Base-by-base conservation (phyloP, 768 basidiomycete genomes). In the Tricholoma terreum region DNA sequence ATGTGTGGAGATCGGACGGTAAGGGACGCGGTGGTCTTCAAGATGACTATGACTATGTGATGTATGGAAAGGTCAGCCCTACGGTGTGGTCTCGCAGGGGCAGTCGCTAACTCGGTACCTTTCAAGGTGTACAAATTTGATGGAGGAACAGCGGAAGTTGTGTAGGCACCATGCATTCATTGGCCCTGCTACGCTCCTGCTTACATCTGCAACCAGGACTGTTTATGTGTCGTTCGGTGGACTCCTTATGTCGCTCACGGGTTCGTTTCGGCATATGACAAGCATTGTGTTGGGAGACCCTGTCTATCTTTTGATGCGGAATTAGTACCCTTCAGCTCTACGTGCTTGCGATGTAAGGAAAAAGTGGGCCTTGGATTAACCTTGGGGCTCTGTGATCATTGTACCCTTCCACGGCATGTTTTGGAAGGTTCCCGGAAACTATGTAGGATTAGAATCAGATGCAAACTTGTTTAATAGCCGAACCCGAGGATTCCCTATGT, bases 161-260 rank as follows among this genome's bases (percentile, higher is more conserved):
- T 96, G 93, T 95, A 77, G 61, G 90, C 77, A 55, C 49, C 50
- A 34, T 15, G 21, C 38, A 46, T 59, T 19, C 24, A n/a, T n/a
- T n/a, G n/a, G 4, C 35, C 9, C 43, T 17, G 22, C 52, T 51
- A 50, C 21, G 52, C 54, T 50, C 46, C 11, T 24, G 6, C 31
- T 36, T 40, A 65, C 31, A 55, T 15, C 38, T 56, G 34, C 33
- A 52, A 58, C 31, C 55, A 98, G 95, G 52, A 97, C 95, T 24
- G 96, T 88, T 17, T 99, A 98, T 70, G 89, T 90, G 42, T 98
- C 96, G 7, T 99, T 97, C 59, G 97, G 97, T 38, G 97, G 97
- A 19, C 80, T 99, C 15, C 79, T 99, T 36, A 87, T 99, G 86
- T 94, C 97, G 0, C 75, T 99, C 52, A 88, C 92, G 27, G 97